Percentiles rank a stretch among this genome's conserved stretches.
Evolutionary conservation across 2,329 filamentous ascomycete species (phyloP).

Genomic region (Nannizziopsis barbatae): DNA sequence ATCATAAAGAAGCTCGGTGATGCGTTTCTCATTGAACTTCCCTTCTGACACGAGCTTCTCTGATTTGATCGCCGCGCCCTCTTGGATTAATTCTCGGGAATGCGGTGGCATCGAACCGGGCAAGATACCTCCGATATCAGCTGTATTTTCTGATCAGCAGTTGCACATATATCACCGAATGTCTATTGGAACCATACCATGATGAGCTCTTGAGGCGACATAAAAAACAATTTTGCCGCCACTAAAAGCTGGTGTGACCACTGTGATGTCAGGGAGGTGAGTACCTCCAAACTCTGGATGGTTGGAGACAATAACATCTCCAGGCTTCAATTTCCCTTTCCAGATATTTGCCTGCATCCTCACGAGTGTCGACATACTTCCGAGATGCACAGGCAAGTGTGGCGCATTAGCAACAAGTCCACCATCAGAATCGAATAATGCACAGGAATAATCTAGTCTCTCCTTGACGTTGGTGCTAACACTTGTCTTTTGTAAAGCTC

Average conservation of each 20-base stretch:
- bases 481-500: conserved; percentile 66
- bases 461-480: conserved; percentile 72
- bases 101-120: conserved; percentile 70
- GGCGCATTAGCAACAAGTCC: conserved; percentile 66
- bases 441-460: conserved; percentile 65
- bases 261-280: conserved; percentile 72
- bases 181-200: conserved; percentile 50
- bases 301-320: conserved; percentile 74
- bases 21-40: conserved; percentile 60
- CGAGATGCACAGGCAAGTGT: conserved; percentile 66
- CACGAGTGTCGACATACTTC: conserved; percentile 70
- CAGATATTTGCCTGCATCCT: conserved; percentile 65
- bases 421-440: conserved; percentile 59
- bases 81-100: conserved; percentile 53
- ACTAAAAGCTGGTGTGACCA: conserved; percentile 61
- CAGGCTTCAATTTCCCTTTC: conserved; percentile 63
- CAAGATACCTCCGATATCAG: conserved; percentile 67
- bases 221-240: conserved; percentile 63
- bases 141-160: conserved; percentile 24
- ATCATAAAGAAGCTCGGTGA: conserved; percentile 55
- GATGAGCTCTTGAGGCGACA: conserved; percentile 61
- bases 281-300: conserved; percentile 77
- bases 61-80: conserved; percentile 53
- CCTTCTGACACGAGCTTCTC: conserved; percentile 58
- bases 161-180: not conserved